phyloP scores from a whole-genome alignment of 176 grass and related monocot genomes.

The Poa annua region DNA sequence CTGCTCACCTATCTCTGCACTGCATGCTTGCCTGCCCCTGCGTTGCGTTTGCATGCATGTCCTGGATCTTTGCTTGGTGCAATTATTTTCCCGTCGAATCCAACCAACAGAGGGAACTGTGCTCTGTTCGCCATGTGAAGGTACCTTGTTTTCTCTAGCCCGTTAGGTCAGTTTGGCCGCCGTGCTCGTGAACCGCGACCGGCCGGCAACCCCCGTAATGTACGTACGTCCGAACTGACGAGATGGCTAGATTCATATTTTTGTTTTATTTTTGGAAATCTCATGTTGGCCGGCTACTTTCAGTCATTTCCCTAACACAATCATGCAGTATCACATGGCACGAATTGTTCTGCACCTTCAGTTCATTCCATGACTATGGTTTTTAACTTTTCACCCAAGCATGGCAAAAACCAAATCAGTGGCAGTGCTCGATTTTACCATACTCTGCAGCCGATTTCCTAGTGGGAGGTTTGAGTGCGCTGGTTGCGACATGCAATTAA shows the following conservation, averaged over 20 bases:
- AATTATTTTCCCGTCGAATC: slow-evolving; percentile 55
- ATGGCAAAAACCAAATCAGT: neutral
- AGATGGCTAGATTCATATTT: neutral
- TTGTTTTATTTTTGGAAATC: neutral
- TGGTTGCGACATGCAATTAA: neutral
- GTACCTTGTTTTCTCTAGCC: slow-evolving; percentile 20
- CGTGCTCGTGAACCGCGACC: slow-evolving; percentile 37
- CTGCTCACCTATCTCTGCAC: slow-evolving; percentile 10
- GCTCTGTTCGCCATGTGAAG: slow-evolving; percentile 54
- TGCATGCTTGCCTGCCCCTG: slow-evolving; percentile 20
- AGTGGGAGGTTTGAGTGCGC: neutral
- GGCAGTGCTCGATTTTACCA: neutral
- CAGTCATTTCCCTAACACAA: slow-evolving; percentile 3
- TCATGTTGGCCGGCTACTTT: neutral
- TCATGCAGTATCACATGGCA: neutral
- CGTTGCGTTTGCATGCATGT: slow-evolving; percentile 21
- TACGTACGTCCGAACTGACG: neutral
- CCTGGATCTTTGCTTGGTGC: slow-evolving; percentile 41
- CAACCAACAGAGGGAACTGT: slow-evolving; percentile 37
- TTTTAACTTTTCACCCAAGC: neutral
- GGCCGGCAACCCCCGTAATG: slow-evolving; percentile 9
- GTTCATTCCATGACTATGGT: neutral
- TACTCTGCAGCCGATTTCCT: neutral
- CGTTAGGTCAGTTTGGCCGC: neutral
- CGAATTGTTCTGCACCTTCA: neutral